Percentiles rank a stretch among this genome's conserved stretches.
Conservation (phyloP, 331 rosid genomes). For the Quercus tomentella region DNA sequence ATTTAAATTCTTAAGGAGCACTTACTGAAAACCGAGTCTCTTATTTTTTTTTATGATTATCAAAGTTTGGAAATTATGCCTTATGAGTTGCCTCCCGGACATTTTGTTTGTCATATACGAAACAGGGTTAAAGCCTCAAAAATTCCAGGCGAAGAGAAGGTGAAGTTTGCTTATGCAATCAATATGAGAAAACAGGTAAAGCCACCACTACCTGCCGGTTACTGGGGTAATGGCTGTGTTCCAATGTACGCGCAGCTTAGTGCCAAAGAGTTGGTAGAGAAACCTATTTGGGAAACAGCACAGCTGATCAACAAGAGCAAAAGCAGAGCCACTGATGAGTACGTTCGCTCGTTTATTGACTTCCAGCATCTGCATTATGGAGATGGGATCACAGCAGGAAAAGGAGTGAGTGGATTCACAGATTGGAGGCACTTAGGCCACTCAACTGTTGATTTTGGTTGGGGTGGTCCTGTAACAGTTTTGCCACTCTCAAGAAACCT, state of each 20-base stretch:
- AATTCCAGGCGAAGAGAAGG: conserved; percentile 41
- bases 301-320: conserved; percentile 74
- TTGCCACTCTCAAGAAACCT: conserved; percentile 64
- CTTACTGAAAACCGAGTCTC: too few species aligned
- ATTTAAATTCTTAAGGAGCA: too few species aligned
- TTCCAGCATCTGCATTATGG: conserved; percentile 57
- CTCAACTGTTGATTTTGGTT: conserved; percentile 81
- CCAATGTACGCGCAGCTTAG: conserved; percentile 63
- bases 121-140: conserved; percentile 53
- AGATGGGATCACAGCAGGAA: conserved; percentile 70
- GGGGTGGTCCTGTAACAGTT: conserved; percentile 93
- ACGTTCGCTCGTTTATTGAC: conserved; percentile 67
- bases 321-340: conserved; percentile 53
- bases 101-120: not conserved
- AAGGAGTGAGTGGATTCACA: conserved; percentile 78
- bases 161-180: conserved; percentile 67
- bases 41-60: not conserved
- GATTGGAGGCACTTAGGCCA: conserved; percentile 93
- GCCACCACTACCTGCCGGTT: conserved; percentile 58
- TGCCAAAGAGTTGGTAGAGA: conserved; percentile 42
- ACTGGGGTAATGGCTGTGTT: conserved; percentile 90
- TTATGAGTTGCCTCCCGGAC: not conserved
- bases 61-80: not conserved
- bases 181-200: conserved; percentile 52
- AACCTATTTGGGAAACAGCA: conserved; percentile 73